Conservation (phyloP, 1,139 yeast species). For the Zygosaccharomyces sapae region DNA sequence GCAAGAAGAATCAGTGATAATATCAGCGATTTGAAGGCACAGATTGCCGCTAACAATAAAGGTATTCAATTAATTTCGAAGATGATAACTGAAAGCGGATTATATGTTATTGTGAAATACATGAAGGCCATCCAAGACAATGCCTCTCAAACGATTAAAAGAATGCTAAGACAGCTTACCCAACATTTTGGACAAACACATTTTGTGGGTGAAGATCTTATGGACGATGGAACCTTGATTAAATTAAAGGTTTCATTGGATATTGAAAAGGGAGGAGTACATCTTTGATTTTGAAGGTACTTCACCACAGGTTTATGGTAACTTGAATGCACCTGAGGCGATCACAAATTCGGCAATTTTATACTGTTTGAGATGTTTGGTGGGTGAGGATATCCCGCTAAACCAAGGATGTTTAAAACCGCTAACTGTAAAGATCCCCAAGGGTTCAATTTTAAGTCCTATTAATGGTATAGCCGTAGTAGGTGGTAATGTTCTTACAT, state of each 20-base stretch:
- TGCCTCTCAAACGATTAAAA: conserved; percentile 42
- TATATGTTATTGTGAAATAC: conserved; percentile 39
- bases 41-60: conserved; percentile 46
- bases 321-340: conserved; percentile 64
- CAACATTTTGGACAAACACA: conserved; percentile 25
- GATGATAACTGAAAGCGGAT: conserved; percentile 40
- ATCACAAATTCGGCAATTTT: conserved; percentile 77
- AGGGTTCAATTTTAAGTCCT: conserved; percentile 66
- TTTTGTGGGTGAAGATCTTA: conserved; percentile 40
- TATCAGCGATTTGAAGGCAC: conserved; percentile 48
- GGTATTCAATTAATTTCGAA: conserved; percentile 43
- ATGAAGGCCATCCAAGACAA: conserved; percentile 47
- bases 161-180: conserved; percentile 35
- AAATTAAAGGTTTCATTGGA: conserved; percentile 41
- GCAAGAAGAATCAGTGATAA: conserved; percentile 46
- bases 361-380: conserved; percentile 70
- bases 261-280: conserved; percentile 38
- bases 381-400: conserved; percentile 73
- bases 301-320: conserved; percentile 57
- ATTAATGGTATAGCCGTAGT: conserved; percentile 77
- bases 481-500: conserved; percentile 86
- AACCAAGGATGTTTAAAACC: conserved; percentile 83
- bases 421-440: conserved; percentile 59
- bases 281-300: conserved; percentile 48
- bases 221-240: conserved; percentile 49